Conservation (phyloP, 805 yeast genomes). For the Saccharomyces mikatae region DNA sequence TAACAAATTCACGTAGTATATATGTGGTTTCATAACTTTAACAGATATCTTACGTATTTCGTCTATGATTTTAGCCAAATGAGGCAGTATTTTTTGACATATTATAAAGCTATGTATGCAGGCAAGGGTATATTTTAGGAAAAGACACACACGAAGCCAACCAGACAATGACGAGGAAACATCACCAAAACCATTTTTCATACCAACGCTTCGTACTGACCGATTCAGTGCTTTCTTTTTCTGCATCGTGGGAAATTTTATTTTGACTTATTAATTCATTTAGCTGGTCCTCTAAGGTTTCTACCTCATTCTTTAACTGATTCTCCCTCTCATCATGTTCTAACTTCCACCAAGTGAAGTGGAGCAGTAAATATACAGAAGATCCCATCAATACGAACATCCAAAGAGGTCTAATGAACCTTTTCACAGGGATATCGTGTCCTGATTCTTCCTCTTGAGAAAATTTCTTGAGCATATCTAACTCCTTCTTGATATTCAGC, state of each 20-base stretch:
- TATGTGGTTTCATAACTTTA: background rate
- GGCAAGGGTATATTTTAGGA: background rate
- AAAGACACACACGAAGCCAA: background rate
- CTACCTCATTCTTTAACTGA: conserved; percentile 13
- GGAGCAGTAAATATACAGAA: conserved; percentile 21
- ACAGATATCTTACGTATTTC: background rate
- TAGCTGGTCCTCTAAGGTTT: conserved; percentile 16
- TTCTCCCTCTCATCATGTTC: conserved; percentile 24
- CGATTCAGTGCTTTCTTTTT: background rate
- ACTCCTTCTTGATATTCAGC: conserved; percentile 23
- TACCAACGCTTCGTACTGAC: conserved; percentile 9
- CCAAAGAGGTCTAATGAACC: conserved; percentile 26
- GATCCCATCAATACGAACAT: conserved; percentile 28
- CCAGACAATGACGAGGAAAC: background rate
- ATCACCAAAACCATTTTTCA: conserved; percentile 13
- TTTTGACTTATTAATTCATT: conserved; percentile 2
- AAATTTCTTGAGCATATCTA: conserved; percentile 20
- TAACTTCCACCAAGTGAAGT: conserved; percentile 26
- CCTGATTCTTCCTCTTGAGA: conserved; percentile 14
- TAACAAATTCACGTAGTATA: conserved; percentile 11
- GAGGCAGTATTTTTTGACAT: background rate
- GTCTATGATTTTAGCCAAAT: background rate
- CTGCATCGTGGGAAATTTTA: background rate
- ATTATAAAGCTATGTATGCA: background rate
- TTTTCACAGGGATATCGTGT: conserved; percentile 11